Evolutionary conservation across 192 early-diverging fungal species (phyloP).

Genomic region (Rhizophagus sp.): DNA sequence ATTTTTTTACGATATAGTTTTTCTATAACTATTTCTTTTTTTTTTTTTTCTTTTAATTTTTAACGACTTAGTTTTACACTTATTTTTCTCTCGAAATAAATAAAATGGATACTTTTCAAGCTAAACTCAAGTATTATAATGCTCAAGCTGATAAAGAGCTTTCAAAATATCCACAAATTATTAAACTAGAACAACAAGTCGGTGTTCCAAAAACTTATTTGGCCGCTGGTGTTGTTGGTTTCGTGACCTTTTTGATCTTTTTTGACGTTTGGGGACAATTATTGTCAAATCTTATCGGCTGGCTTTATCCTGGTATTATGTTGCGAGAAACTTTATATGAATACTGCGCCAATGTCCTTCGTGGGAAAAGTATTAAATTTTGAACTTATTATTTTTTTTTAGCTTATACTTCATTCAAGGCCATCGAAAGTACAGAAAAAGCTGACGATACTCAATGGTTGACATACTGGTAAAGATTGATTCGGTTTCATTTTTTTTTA

Average conservation of each 20-base stretch:
- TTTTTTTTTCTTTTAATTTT: not conserved
- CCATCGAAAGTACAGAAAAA: conserved; percentile 79
- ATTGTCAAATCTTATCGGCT: conserved; percentile 83
- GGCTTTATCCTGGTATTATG: conserved; percentile 79
- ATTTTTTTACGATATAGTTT: not conserved
- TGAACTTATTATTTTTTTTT: not conserved
- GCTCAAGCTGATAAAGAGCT: conserved; percentile 75
- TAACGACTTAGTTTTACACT: not conserved
- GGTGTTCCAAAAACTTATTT: conserved; percentile 92
- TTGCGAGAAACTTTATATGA: not conserved
- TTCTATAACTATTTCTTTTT: not conserved
- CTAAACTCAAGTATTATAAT: conserved; percentile 34
- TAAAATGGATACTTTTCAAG: conserved; percentile 6
- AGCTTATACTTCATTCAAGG: conserved; percentile 92
- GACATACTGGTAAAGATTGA: conserved; percentile 71
- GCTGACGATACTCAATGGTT: conserved; percentile 88
- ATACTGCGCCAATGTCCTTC: not conserved
- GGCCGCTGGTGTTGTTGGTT: conserved; percentile 58
- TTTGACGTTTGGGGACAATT: conserved; percentile 84
- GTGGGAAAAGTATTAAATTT: no score
- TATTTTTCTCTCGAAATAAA: not conserved
- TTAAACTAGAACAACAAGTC: conserved; percentile 71
- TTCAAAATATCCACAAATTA: conserved; percentile 62
- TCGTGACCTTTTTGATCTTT: conserved; percentile 79
- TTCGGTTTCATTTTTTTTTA: not conserved